Conservation (phyloP, 2,329 filamentous ascomycete genomes). For the Chrysoporthe austroafricana region DNA sequence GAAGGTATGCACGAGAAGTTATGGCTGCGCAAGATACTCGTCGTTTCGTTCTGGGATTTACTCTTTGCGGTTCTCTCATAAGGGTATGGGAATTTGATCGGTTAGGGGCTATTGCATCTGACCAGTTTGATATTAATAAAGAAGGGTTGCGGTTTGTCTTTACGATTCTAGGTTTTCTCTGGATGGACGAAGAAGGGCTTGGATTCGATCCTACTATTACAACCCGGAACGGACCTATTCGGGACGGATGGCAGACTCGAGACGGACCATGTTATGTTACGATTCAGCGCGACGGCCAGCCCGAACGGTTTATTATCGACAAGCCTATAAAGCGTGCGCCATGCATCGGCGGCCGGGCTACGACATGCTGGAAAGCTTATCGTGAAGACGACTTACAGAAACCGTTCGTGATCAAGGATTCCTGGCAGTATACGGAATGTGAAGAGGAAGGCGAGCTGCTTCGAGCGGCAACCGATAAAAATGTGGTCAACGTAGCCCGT, state of each 20-base stretch:
- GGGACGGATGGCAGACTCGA: too few relatives aligned
- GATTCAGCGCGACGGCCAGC: too few relatives aligned
- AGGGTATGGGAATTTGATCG: slow-evolving; percentile 50
- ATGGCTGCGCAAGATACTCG: slow-evolving; percentile 42
- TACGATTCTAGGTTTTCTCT: slow-evolving; percentile 36
- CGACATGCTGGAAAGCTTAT: slow-evolving; percentile 50
- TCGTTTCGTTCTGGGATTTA: slow-evolving; percentile 47
- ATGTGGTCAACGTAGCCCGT: slow-evolving; percentile 30
- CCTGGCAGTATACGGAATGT: slow-evolving; percentile 42
- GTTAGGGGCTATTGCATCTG: slow-evolving; percentile 49
- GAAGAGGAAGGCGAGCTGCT: slow-evolving; percentile 47
- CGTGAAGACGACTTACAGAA: slow-evolving; percentile 37
- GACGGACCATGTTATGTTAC: too few relatives aligned
- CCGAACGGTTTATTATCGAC: too few relatives aligned
- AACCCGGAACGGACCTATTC: slow-evolving; percentile 13
- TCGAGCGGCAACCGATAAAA: slow-evolving; percentile 36
- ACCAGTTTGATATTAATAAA: slow-evolving; percentile 50
- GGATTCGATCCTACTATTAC: slow-evolving; percentile 50
- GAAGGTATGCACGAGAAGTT: slow-evolving; percentile 47
- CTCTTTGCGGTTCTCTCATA: slow-evolving; percentile 45
- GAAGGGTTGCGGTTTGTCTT: slow-evolving; percentile 45
- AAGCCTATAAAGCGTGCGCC: too few relatives aligned
- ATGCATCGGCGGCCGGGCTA: slow-evolving; percentile 39
- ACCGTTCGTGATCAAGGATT: slow-evolving; percentile 47
- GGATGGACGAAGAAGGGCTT: slow-evolving; percentile 43